These are phyloP conservation scores for Yarrowia porcina DNA, from an alignment of 805 yeast genomes.

Conservation along the genomic window DNA sequence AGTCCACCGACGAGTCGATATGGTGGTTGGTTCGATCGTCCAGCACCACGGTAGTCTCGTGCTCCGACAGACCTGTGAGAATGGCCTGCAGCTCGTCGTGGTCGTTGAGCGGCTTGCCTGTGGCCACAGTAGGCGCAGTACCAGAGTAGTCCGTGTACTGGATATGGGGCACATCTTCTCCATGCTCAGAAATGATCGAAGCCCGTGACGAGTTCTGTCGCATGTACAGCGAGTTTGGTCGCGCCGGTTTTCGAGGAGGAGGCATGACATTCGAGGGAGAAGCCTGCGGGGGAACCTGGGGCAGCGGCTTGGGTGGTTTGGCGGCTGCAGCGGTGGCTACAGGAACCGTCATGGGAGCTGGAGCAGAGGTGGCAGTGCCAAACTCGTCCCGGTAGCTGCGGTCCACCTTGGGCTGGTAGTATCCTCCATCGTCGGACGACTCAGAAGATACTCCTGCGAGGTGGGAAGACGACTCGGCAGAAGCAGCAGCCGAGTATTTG, in stretches of 20 bases:
- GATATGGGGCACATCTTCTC: slow-evolving; percentile 2
- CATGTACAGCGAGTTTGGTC: slow-evolving; percentile 24
- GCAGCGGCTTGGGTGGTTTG: slow-evolving; percentile 13
- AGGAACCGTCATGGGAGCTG: not conserved
- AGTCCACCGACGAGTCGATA: slow-evolving; percentile 40
- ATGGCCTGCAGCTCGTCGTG: slow-evolving; percentile 36
- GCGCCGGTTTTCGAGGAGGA: slow-evolving; percentile 25
- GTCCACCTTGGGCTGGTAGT: slow-evolving; percentile 8
- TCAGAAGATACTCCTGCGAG: not conserved
- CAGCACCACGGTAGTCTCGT: slow-evolving; percentile 37
- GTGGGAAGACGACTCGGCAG: not conserved
- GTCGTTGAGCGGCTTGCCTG: slow-evolving; percentile 28
- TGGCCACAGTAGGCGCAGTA: slow-evolving; percentile 1
- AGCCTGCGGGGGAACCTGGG: not conserved
- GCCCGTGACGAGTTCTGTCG: slow-evolving; percentile 13
- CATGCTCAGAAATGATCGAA: slow-evolving; percentile 1
- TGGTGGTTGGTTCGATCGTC: slow-evolving; percentile 34
- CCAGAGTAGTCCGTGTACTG: slow-evolving; percentile 1
- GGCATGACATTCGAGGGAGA: not conserved
- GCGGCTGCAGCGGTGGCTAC: not conserved
- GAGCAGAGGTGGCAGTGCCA: not conserved
- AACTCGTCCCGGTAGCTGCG: not conserved
- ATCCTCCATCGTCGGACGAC: slow-evolving; percentile 13
- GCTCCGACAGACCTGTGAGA: slow-evolving; percentile 39
- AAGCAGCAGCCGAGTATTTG: slow-evolving; percentile 1